These are phyloP conservation scores for Prunus campanulata DNA, from an alignment of 306 rosid species.

Conservation along the genomic window DNA sequence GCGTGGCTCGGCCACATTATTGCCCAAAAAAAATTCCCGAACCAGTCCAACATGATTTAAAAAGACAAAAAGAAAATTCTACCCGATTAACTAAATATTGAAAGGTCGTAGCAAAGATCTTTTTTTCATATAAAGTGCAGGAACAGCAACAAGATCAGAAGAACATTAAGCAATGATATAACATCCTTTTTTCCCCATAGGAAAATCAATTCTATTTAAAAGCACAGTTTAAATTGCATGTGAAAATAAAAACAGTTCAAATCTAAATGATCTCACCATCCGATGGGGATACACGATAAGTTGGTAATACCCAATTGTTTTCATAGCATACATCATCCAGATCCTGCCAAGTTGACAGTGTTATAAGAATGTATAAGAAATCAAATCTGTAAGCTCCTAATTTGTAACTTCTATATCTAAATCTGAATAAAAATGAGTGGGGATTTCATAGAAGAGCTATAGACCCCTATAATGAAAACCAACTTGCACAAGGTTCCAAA, in stretches of 20 bases:
- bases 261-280: constrained; percentile 38
- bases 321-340: constrained; percentile 36
- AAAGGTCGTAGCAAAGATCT: not conserved
- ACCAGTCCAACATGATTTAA: not conserved
- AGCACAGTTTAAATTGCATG: constrained; percentile 6
- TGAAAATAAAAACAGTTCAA: constrained; percentile 11
- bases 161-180: not conserved
- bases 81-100: not conserved
- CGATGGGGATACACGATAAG: constrained; percentile 34
- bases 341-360: constrained; percentile 33
- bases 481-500: not conserved
- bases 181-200: not conserved
- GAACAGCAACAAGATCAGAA: not conserved
- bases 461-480: not conserved
- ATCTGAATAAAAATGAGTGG: not conserved
- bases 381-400: not conserved
- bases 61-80: not conserved
- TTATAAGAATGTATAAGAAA: not conserved
- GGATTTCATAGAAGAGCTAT: not conserved
- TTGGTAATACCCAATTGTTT: constrained; percentile 54
- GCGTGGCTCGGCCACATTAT: not conserved
- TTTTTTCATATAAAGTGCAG: not conserved
- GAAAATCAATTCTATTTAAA: not conserved
- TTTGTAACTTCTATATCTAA: no score
- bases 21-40: not conserved